These are phyloP conservation scores for Epichloe amarillans DNA, from an alignment of 2,329 filamentous ascomycete species.

Conservation along the genomic window DNA sequence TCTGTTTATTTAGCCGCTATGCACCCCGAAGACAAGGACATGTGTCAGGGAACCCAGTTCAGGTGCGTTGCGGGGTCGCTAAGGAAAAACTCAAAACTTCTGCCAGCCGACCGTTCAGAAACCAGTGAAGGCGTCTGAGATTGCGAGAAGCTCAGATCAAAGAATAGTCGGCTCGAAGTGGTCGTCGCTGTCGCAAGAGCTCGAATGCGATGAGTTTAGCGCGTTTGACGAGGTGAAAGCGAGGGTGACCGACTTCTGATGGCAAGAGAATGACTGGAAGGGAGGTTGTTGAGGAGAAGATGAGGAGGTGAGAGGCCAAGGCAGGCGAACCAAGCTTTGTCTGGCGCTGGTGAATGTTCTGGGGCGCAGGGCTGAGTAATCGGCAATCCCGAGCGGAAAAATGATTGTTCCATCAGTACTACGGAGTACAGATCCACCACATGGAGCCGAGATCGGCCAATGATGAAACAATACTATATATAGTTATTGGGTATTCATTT, in stretches of 20 bases:
- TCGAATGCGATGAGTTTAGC: slow-evolving; percentile 8
- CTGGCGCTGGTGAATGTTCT: neutral
- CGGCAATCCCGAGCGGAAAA: neutral
- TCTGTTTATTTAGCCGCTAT: no score
- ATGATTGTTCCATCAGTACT: neutral
- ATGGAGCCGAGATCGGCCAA: neutral
- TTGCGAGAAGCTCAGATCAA: slow-evolving; percentile 20
- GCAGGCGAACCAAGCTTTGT: slow-evolving; percentile 5
- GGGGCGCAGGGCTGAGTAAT: neutral
- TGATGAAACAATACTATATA: neutral
- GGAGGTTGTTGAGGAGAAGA: slow-evolving; percentile 13
- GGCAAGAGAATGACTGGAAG: slow-evolving; percentile 18
- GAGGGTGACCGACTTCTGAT: slow-evolving; percentile 21
- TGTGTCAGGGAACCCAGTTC: no score
- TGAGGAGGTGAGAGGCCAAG: neutral
- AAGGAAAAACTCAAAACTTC: slow-evolving; percentile 3
- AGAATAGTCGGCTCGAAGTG: slow-evolving; percentile 24
- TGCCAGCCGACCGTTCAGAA: slow-evolving; percentile 27
- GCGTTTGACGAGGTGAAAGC: slow-evolving; percentile 11
- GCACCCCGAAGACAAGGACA: no score
- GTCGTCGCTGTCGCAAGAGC: slow-evolving; percentile 13
- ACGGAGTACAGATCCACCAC: neutral
- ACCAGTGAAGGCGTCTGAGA: slow-evolving; percentile 53
- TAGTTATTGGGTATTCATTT: no score
- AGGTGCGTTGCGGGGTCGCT: no score